Conservation (phyloP, 768 basidiomycete species). For the Agrocybe praecox region DNA sequence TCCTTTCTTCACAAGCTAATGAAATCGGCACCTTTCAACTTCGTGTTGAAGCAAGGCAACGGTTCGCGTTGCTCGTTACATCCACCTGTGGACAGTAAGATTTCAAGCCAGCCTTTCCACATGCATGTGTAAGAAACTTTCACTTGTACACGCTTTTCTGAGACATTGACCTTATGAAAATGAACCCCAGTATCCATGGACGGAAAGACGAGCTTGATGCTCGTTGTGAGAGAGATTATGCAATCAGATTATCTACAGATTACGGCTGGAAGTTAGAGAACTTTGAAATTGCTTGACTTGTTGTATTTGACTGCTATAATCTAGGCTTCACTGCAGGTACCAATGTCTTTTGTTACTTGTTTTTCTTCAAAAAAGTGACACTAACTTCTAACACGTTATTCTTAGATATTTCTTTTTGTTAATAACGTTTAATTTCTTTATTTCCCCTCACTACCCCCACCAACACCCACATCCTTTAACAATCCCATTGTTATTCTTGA, state of each 20-base stretch:
- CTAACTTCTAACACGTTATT: too few relatives aligned
- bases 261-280: neutral
- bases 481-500: too few relatives aligned
- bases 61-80: neutral
- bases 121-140: neutral
- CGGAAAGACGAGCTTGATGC: neutral
- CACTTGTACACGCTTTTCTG: neutral
- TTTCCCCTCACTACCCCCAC: too few relatives aligned
- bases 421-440: too few relatives aligned
- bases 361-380: too few relatives aligned
- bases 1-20: neutral
- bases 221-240: neutral
- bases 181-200: neutral
- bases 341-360: too few relatives aligned
- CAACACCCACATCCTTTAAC: too few relatives aligned
- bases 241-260: neutral
- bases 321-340: too few relatives aligned
- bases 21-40: neutral
- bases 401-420: too few relatives aligned
- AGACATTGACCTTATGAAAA: neutral
- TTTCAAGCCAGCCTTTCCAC: neutral
- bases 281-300: neutral
- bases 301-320: too few relatives aligned
- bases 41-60: neutral
- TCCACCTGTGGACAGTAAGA: neutral